Conservation (phyloP, 2,329 filamentous ascomycete species). For the Aspergillus sojae region DNA sequence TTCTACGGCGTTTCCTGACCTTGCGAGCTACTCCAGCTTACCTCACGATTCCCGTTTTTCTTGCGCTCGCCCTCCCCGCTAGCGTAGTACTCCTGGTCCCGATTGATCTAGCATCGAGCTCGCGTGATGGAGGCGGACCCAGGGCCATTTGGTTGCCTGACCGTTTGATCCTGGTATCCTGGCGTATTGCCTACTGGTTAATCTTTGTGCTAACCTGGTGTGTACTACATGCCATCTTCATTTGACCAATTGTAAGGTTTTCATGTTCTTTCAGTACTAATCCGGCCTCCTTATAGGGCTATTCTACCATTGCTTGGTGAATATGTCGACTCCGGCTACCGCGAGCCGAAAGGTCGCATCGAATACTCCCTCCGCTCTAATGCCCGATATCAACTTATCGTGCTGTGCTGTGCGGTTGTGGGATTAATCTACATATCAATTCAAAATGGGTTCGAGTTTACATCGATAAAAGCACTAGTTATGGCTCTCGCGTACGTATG, state of each 20-base stretch:
- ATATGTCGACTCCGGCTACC: conserved; percentile 91
- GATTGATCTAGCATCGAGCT: conserved; percentile 89
- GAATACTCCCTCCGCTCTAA: conserved; percentile 85
- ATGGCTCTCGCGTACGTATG: conserved; percentile 96
- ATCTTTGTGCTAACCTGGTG: conserved; percentile 95
- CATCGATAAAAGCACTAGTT: conserved; percentile 76
- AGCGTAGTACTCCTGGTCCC: conserved; percentile 91
- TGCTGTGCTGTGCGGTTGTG: conserved; percentile 69
- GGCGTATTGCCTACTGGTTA: conserved; percentile 96
- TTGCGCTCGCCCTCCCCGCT: conserved; percentile 89
- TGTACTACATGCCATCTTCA: conserved; percentile 24
- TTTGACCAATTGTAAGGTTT: neutral
- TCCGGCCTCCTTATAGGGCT: conserved; percentile 59
- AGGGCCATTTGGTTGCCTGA: conserved; percentile 87
- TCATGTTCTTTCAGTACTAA: neutral
- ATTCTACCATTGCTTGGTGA: conserved; percentile 92
- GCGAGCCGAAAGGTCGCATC: conserved; percentile 78
- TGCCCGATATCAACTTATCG: conserved; percentile 82
- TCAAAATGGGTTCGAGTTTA: conserved; percentile 71
- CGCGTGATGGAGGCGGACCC: conserved; percentile 69
- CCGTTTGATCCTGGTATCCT: conserved; percentile 77
- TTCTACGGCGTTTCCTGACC: conserved; percentile 87
- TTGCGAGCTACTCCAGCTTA: conserved; percentile 88
- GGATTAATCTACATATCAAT: conserved; percentile 84
- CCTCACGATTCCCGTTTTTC: conserved; percentile 88